Conservation (phyloP, 805 yeast genomes). For the Scheffersomyces ergatensis region DNA sequence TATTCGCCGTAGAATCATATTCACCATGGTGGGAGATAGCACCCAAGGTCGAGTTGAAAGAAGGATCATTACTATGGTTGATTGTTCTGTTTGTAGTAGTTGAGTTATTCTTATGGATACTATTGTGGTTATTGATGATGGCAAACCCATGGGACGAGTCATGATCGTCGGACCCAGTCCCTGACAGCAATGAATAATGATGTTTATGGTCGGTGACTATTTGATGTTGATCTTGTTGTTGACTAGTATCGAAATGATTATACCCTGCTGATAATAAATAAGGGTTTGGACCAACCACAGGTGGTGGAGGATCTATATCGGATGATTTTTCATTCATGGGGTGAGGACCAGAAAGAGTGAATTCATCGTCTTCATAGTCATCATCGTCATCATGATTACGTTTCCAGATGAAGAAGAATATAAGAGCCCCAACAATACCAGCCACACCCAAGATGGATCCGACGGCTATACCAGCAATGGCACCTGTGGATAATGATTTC, state of each 20-base stretch:
- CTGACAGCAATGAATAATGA: background rate
- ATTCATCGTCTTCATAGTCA: slow-evolving; percentile 41
- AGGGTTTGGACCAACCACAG: slow-evolving; percentile 17
- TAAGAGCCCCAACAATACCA: slow-evolving; percentile 32
- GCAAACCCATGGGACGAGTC: background rate
- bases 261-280: slow-evolving; percentile 13
- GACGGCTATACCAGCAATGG: slow-evolving; percentile 43
- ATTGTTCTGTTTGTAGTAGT: background rate
- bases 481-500: slow-evolving; percentile 29
- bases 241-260: slow-evolving; percentile 8
- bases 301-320: slow-evolving; percentile 5
- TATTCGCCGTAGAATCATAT: background rate
- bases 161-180: background rate
- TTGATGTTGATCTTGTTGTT: slow-evolving; percentile 5
- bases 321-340: slow-evolving; percentile 3
- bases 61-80: background rate
- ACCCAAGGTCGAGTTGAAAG: background rate
- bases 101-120: background rate
- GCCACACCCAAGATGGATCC: slow-evolving; percentile 40
- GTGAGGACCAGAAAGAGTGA: slow-evolving; percentile 26
- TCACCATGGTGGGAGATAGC: background rate
- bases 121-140: background rate
- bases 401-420: slow-evolving; percentile 42
- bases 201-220: background rate
- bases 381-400: slow-evolving; percentile 35